A percentile compares a stretch with the other conserved stretches of the same genome.
These are phyloP conservation scores for Euphorbia pulcherrima DNA, from an alignment of 345 rosid species.

Conservation along the genomic window DNA sequence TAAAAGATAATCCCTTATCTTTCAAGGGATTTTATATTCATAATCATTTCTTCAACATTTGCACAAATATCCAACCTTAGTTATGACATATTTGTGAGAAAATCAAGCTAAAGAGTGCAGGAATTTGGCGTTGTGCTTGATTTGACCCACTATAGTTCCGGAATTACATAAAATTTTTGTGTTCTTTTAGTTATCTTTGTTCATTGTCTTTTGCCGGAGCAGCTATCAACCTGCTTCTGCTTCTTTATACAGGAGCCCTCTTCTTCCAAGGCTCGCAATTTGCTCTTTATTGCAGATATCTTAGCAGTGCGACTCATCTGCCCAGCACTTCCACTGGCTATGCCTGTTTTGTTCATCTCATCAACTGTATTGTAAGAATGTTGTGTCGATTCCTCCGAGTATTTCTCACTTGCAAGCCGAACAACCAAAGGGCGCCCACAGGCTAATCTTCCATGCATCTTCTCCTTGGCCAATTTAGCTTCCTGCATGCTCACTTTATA, in stretches of 20 bases:
- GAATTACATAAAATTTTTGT: not conserved
- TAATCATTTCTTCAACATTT: not conserved
- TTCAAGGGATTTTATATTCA: not conserved
- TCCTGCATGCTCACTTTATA: constrained; percentile 96
- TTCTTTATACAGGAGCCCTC: constrained; percentile 51
- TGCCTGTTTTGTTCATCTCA: constrained; percentile 36
- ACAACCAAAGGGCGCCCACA: constrained; percentile 85
- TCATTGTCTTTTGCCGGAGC: constrained; percentile 14
- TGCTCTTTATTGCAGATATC: constrained; percentile 85
- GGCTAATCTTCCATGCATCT: constrained; percentile 89
- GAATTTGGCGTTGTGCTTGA: not conserved
- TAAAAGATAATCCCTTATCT: no score
- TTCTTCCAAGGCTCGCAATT: constrained; percentile 74
- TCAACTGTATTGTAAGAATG: constrained; percentile 33
- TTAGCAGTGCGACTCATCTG: constrained; percentile 62
- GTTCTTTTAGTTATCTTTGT: not conserved
- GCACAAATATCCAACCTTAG: not conserved
- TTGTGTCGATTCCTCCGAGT: constrained; percentile 38
- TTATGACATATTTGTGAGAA: not conserved
- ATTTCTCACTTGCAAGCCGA: constrained; percentile 75
- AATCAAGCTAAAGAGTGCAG: not conserved
- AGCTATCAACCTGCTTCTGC: constrained; percentile 43
- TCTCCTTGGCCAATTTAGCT: constrained; percentile 86
- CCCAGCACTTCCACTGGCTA: constrained; percentile 41
- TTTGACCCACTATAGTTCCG: not conserved